Percentiles rank a stretch among this genome's conserved stretches.
Conservation (phyloP, 495 filamentous ascomycete species). For the Neurospora tetraspora region DNA sequence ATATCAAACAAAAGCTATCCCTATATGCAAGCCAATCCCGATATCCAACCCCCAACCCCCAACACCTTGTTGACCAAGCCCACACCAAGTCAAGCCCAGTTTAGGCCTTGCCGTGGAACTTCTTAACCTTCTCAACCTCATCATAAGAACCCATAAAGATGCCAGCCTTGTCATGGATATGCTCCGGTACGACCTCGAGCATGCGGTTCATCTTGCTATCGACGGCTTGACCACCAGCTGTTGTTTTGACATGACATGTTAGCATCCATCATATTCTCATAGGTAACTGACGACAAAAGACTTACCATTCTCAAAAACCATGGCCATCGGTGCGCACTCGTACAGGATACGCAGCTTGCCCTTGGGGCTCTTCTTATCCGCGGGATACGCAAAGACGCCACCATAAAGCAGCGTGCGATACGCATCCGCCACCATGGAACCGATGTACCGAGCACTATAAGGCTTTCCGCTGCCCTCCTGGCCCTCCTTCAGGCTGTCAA, state of each 20-base stretch:
- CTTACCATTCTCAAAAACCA: slow-evolving; percentile 96
- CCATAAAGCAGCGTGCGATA: slow-evolving; percentile 94
- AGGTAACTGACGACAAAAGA: slow-evolving; percentile 2
- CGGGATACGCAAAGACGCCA: slow-evolving; percentile 94
- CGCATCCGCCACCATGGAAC: slow-evolving; percentile 95
- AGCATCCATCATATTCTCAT: slow-evolving; percentile 1
- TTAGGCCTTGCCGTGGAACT: slow-evolving; percentile 29
- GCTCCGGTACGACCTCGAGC: slow-evolving; percentile 79
- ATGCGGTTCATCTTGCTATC: slow-evolving; percentile 83
- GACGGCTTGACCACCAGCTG: slow-evolving; percentile 83
- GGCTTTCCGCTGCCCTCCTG: slow-evolving; percentile 66
- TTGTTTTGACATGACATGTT: neutral
- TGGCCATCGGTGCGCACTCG: slow-evolving; percentile 98
- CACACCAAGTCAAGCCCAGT: neutral
- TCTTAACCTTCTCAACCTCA: slow-evolving; percentile 92
- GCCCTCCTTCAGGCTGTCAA: slow-evolving; percentile 72
- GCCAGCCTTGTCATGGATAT: slow-evolving; percentile 91
- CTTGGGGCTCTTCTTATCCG: slow-evolving; percentile 96
- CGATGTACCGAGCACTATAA: slow-evolving; percentile 91
- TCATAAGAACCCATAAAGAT: slow-evolving; percentile 93
- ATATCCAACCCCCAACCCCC: neutral
- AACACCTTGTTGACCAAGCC: neutral
- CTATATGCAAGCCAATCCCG: neutral
- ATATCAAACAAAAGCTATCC: neutral
- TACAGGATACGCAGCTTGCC: slow-evolving; percentile 96